These are phyloP conservation scores for Sclerotinia borealis DNA, from an alignment of 2,329 filamentous ascomycete genomes.

Conservation along the genomic window DNA sequence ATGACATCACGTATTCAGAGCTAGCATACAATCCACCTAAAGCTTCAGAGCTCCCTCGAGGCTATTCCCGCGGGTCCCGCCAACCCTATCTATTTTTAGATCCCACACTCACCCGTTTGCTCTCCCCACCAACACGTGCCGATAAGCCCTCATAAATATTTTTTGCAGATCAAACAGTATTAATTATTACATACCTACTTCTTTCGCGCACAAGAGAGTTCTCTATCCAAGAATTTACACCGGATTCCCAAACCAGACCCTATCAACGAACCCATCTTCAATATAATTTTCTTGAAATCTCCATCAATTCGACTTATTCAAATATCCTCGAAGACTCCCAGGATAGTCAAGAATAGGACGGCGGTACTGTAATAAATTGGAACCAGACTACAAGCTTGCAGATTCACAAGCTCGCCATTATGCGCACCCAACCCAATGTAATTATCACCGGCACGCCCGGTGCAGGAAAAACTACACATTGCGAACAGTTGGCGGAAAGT, in stretches of 20 bases:
- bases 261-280: no score
- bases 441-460: constrained; percentile 94
- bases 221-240: background rate
- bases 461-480: constrained; percentile 91
- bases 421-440: constrained; percentile 63
- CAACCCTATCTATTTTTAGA: background rate
- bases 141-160: constrained; percentile 7
- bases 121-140: background rate
- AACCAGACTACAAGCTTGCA: no score
- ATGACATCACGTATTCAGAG: background rate
- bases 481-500: constrained; percentile 69
- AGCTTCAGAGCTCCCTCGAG: background rate
- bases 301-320: background rate
- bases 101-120: background rate
- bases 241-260: background rate
- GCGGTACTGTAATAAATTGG: no score
- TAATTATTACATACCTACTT: background rate
- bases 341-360: background rate
- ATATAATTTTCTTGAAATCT: background rate
- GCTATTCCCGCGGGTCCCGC: background rate
- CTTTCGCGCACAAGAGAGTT: background rate
- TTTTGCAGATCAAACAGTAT: background rate
- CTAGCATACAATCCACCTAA: background rate
- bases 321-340: background rate
- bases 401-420: background rate